These are phyloP conservation scores for Solanum sejunctum DNA, from an alignment of 257 asterid genomes.

Conservation along the genomic window DNA sequence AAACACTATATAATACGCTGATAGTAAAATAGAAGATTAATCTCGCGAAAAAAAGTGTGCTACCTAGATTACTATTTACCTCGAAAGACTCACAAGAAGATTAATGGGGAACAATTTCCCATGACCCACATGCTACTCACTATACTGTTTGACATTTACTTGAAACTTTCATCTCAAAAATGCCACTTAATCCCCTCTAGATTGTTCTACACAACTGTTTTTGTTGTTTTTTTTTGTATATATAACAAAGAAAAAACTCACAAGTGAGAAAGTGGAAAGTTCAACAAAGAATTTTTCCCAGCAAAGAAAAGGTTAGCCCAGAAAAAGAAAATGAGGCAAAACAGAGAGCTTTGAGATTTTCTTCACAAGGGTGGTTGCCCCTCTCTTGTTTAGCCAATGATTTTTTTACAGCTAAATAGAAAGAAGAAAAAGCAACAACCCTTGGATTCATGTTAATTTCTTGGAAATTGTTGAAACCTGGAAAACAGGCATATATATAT, in stretches of 20 bases:
- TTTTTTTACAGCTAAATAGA: not conserved
- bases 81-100: not conserved
- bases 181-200: not conserved
- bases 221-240: too few species aligned
- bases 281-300: not conserved
- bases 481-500: not conserved
- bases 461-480: not conserved
- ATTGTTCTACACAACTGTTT: not conserved
- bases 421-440: not conserved
- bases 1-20: too few species aligned
- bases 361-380: conserved; percentile 38
- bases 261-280: not conserved
- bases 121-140: not conserved
- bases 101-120: not conserved
- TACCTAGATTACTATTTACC: not conserved
- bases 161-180: not conserved
- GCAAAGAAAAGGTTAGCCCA: not conserved
- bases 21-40: too few species aligned
- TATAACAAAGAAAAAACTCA: not conserved
- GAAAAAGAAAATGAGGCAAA: not conserved
- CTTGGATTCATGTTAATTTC: not conserved
- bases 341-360: not conserved
- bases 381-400: conserved; percentile 21
- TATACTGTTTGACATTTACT: not conserved
- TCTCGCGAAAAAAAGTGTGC: too few species aligned